Conservation (phyloP, 129 eudicot species). For the Escallonia rubra region DNA sequence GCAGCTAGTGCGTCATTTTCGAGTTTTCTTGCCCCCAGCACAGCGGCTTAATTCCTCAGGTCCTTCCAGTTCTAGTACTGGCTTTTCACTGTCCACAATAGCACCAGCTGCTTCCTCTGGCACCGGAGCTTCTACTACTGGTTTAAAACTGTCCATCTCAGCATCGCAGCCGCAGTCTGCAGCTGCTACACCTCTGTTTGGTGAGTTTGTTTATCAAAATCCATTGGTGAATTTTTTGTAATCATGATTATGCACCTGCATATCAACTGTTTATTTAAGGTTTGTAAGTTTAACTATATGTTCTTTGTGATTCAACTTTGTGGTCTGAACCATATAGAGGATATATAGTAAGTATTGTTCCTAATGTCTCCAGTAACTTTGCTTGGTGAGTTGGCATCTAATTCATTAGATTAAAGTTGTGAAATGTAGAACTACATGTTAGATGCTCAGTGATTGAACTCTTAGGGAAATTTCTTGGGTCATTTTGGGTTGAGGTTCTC, state of each 20-base stretch:
- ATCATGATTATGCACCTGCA: no score
- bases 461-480: not conserved
- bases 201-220: conserved; percentile 23
- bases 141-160: conserved; percentile 40
- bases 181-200: conserved; percentile 45
- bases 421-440: no score
- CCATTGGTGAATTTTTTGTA: no score
- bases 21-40: conserved; percentile 33
- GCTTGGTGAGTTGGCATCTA: no score
- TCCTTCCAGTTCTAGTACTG: conserved; percentile 35
- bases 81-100: conserved; percentile 38
- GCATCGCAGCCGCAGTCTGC: conserved; percentile 51
- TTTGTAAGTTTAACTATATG: no score
- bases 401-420: no score
- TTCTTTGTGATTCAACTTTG: no score
- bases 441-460: no score
- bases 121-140: conserved; percentile 34
- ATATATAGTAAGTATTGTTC: no score
- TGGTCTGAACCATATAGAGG: no score
- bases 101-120: conserved; percentile 29
- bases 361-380: no score
- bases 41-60: conserved; percentile 40
- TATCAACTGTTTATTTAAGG: no score
- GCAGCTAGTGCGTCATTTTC: conserved; percentile 38
- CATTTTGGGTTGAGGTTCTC: not conserved